A percentile compares a stretch with the other conserved stretches of the same genome.
phyloP scores from a whole-genome alignment of 139 green algal genomes.

The Zygnema circumcarinatum region DNA sequence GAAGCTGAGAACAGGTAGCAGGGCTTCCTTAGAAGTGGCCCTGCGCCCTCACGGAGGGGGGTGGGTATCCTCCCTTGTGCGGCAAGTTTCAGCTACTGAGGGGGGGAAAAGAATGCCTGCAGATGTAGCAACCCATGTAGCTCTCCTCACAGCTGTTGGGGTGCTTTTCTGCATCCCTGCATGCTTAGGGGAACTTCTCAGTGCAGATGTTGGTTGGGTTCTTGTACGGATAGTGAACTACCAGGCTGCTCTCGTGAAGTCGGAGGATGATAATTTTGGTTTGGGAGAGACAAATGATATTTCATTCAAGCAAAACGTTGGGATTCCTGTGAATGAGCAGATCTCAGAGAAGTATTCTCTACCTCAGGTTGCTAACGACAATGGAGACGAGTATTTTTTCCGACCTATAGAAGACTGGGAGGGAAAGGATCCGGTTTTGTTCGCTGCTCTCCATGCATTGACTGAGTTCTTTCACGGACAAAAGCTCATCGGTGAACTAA shows the following conservation, averaged over 20 bases:
- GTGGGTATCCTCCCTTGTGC: not conserved
- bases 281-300: not conserved
- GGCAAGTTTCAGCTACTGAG: not conserved
- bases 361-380: too few species aligned
- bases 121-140: not conserved
- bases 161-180: not conserved
- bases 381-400: not conserved
- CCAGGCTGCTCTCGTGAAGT: not conserved
- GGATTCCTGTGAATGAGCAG: not conserved
- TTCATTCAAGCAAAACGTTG: not conserved
- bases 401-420: slow-evolving; percentile 26
- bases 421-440: slow-evolving; percentile 12
- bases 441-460: slow-evolving; percentile 14
- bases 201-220: not conserved
- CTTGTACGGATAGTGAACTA: not conserved
- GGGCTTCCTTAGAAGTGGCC: not conserved
- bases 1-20: not conserved
- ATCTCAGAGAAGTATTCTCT: too few species aligned
- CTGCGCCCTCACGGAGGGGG: not conserved
- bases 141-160: not conserved
- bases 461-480: not conserved
- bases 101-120: not conserved
- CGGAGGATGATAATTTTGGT: not conserved
- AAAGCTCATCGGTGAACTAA: not conserved
- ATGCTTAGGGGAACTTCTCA: not conserved